phyloP scores from a whole-genome alignment of 2,329 filamentous ascomycete species.

The Neopestalotiopsis sp. region DNA sequence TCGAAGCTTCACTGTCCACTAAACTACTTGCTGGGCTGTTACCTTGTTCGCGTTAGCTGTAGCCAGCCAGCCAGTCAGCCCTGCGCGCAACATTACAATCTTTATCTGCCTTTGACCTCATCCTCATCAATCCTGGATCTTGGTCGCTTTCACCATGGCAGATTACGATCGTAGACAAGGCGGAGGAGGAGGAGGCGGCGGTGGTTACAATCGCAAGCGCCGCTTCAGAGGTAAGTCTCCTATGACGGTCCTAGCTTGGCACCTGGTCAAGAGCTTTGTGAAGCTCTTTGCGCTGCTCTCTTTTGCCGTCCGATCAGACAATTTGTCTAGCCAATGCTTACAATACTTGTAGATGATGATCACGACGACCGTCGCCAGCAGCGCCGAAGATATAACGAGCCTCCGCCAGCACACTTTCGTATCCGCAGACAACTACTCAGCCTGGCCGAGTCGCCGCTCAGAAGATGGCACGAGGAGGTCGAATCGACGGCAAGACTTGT shows the following conservation, averaged over 20 bases:
- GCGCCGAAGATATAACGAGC: constrained; percentile 73
- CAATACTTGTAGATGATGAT: constrained; percentile 65
- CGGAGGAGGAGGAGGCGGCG: constrained; percentile 36
- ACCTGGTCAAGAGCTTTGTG: background rate
- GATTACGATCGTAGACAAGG: constrained; percentile 59
- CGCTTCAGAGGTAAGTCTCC: constrained; percentile 73
- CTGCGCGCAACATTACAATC: background rate
- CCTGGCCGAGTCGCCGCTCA: constrained; percentile 82
- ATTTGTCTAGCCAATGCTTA: constrained; percentile 31
- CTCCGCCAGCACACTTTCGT: constrained; percentile 64
- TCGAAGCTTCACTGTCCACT: background rate
- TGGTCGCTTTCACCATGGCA: constrained; percentile 46
- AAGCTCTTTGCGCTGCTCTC: background rate
- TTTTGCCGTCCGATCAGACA: background rate
- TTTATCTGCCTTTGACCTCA: background rate
- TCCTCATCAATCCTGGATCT: background rate
- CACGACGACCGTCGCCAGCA: constrained; percentile 76
- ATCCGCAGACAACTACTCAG: constrained; percentile 80
- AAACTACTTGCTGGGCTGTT: background rate
- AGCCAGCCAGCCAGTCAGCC: background rate
- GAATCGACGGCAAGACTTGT: constrained; percentile 76
- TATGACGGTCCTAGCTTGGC: constrained; percentile 1
- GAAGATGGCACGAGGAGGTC: constrained; percentile 80
- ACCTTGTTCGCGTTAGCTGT: background rate
- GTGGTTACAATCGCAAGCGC: constrained; percentile 73